A percentile compares a stretch with the other conserved stretches of the same genome.
These are phyloP conservation scores for Eucalyptus shirleyi DNA, from an alignment of 345 rosid species.

Conservation along the genomic window DNA sequence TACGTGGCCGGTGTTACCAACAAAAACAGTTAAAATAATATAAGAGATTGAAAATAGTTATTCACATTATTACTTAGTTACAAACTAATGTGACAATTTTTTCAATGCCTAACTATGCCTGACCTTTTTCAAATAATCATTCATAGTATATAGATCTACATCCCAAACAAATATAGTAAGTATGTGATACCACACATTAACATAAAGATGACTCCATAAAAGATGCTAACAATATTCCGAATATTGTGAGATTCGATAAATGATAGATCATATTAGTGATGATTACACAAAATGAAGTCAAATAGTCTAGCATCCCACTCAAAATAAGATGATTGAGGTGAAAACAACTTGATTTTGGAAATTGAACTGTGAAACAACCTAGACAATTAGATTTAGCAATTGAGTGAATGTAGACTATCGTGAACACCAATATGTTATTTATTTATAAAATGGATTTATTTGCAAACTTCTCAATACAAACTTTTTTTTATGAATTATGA, in stretches of 20 bases:
- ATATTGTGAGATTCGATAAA: neutral
- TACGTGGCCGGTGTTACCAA: neutral
- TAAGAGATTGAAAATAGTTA: too few species aligned
- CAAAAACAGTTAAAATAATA: neutral
- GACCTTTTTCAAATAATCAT: neutral
- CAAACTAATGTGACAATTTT: neutral
- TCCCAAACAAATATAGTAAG: neutral
- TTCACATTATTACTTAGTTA: neutral
- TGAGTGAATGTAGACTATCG: neutral
- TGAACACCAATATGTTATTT: neutral
- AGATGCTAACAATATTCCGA: neutral
- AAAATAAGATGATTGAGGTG: neutral
- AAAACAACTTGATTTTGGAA: neutral
- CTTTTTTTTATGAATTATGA: too few species aligned
- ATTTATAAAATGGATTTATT: neutral
- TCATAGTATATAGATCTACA: neutral
- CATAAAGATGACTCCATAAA: neutral
- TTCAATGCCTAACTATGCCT: neutral
- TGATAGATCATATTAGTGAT: neutral
- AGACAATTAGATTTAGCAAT: neutral
- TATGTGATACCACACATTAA: neutral
- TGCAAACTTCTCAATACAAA: neutral
- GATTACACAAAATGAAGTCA: neutral
- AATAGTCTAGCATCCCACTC: neutral
- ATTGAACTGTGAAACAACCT: neutral